Conservation (phyloP, 139 green algal species). For the Gonium pectorale region DNA sequence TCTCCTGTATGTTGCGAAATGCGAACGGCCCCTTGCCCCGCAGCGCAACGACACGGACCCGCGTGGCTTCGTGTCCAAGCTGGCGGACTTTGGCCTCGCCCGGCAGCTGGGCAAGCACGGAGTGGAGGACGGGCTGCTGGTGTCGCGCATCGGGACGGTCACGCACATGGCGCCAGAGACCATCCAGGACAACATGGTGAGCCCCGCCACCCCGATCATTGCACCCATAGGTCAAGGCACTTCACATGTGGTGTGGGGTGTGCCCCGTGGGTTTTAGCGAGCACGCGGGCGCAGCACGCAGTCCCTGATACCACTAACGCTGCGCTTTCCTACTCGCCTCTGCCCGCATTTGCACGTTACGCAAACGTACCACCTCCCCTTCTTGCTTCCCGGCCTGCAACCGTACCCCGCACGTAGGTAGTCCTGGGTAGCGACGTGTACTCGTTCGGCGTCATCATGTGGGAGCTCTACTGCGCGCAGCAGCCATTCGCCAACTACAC, state of each 20-base stretch:
- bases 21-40: too few relatives aligned
- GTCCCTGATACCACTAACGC: too few relatives aligned
- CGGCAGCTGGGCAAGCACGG: not conserved
- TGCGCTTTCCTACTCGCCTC: too few relatives aligned
- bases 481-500: conserved; percentile 45
- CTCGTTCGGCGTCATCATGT: conserved; percentile 44
- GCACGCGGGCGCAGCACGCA: too few relatives aligned
- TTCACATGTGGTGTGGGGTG: too few relatives aligned
- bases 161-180: conserved; percentile 51
- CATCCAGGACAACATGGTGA: conserved; percentile 42
- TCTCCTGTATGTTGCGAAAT: too few relatives aligned
- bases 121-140: conserved; percentile 26
- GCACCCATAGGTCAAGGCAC: too few relatives aligned
- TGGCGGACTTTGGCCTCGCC: conserved; percentile 67
- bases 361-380: not conserved
- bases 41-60: conserved; percentile 45
- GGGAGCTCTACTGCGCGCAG: conserved; percentile 45
- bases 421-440: conserved; percentile 33
- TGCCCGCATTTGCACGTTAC: too few relatives aligned
- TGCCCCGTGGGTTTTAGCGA: too few relatives aligned
- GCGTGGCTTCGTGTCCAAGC: conserved; percentile 70
- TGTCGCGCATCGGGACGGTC: conserved; percentile 43
- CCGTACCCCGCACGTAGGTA: not conserved
- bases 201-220: too few relatives aligned
- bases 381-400: too few relatives aligned